Evolutionary conservation across 1,284 basidiomycete species (phyloP), one percentile per base, ranked within the genome.

Genomic region (Schizopora paradoxa): DNA sequence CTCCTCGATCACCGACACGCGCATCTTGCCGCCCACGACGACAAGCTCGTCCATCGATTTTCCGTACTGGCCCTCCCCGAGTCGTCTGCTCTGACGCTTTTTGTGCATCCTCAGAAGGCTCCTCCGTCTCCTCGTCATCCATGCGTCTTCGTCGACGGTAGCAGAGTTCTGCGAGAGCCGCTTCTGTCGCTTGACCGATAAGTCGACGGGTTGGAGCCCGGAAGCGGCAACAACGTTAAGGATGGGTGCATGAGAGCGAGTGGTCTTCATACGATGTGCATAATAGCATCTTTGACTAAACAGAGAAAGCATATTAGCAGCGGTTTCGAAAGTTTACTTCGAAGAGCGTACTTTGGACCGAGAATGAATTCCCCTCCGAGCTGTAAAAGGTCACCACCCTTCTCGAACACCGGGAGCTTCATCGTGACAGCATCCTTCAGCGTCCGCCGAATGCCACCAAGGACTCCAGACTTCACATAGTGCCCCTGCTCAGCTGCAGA

Each of bases 351-450:
- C 80, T 79, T 81, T 37, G 86, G 86, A 19, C 86, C 86, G 43
- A 95, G 74, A 21, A 94, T 76, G 58, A 94, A 93, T 66, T 94
- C 91, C 19, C 91, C 91, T 13, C 91, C 91, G 23, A 94, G 73
- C 62, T 92, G 86, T 41, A 70, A 64, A 36, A 79, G 67, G 57
- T 91, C 83, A 0, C 91, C 91, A 1, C 85, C 86, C 45, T 78
- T 79, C 62, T 83, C 82, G 77, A 80, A 84, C 7, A 92, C 68
- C 0, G 88, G 86, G 77, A 91, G 82, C 27, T 84, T 75, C 11
- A 76, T 73, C 43, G 74, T 74, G 34, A 87, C 57, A 6, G 82
- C 81, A 49, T 84, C 77, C 52, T 76, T 66, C 32, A 86, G 73
- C 18, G 87, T 82, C 67, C 79, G 79, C 18, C 82, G 76, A 32